Conservation (phyloP, 2,329 filamentous ascomycete species). For the Aspergillus sp. region DNA sequence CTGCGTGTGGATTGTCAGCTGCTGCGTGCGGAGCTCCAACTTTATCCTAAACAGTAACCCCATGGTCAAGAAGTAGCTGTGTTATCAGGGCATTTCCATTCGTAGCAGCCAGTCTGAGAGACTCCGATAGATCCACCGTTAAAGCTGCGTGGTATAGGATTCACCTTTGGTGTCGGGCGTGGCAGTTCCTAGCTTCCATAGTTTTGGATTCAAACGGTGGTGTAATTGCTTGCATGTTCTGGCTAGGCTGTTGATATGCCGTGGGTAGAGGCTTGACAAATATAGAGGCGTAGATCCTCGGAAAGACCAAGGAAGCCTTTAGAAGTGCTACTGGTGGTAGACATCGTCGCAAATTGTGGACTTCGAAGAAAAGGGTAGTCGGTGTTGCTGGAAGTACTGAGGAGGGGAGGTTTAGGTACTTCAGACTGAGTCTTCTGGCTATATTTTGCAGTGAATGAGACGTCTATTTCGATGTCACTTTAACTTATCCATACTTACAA, state of each 20-base stretch:
- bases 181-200: not conserved
- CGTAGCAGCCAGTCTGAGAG: not conserved
- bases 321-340: too few species aligned
- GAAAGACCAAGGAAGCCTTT: not conserved
- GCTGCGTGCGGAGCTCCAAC: not conserved
- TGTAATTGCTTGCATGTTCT: not conserved
- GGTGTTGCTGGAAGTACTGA: not conserved
- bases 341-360: not conserved
- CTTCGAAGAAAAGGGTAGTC: not conserved
- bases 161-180: too few species aligned
- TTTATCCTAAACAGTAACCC: not conserved
- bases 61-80: not conserved
- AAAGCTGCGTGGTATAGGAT: not conserved
- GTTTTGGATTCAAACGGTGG: not conserved
- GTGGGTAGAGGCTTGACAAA: not conserved
- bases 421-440: too few species aligned
- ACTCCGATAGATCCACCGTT: not conserved
- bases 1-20: not conserved
- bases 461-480: too few species aligned
- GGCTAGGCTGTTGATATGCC: not conserved
- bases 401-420: too few species aligned
- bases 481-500: too few species aligned
- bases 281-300: not conserved
- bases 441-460: too few species aligned
- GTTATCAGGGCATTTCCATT: not conserved